Percentiles rank a stretch among this genome's conserved stretches.
Evolutionary conservation across 2,329 filamentous ascomycete species (phyloP).

Genomic region (Fusarium sp.): DNA sequence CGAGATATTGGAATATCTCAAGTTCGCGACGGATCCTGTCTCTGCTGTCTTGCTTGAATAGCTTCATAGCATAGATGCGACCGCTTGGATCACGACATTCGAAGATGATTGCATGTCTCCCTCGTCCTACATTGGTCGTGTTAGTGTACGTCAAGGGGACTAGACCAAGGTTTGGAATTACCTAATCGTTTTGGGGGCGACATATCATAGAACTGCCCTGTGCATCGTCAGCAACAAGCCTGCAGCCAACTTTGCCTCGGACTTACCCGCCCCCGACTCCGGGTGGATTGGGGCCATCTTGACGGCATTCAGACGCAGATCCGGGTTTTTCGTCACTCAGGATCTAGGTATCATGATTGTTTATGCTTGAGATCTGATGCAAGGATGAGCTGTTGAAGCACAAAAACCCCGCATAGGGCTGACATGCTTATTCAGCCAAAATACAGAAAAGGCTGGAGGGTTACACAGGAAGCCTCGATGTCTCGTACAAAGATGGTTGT

Average conservation of each 20-base stretch:
- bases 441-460: background rate
- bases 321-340: background rate
- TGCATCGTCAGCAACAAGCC: background rate
- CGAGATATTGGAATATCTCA: background rate
- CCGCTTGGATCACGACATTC: background rate
- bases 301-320: background rate
- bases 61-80: slow-evolving; percentile 12
- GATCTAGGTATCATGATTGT: background rate
- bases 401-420: background rate
- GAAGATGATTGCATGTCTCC: slow-evolving; percentile 10
- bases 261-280: background rate
- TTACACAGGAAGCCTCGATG: background rate
- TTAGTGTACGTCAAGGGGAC: background rate
- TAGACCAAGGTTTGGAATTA: background rate
- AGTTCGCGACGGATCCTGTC: slow-evolving; percentile 3
- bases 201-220: slow-evolving; percentile 11
- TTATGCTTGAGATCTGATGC: background rate
- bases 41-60: slow-evolving; percentile 5
- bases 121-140: background rate
- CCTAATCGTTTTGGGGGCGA: background rate
- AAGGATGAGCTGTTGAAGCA: background rate
- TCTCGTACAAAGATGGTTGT: background rate
- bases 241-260: fast-evolving
- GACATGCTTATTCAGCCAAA: background rate
- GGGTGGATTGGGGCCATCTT: slow-evolving; percentile 5